Evolutionary conservation across 805 yeast genomes (phyloP).

Genomic region (Pichia kluyveri): DNA sequence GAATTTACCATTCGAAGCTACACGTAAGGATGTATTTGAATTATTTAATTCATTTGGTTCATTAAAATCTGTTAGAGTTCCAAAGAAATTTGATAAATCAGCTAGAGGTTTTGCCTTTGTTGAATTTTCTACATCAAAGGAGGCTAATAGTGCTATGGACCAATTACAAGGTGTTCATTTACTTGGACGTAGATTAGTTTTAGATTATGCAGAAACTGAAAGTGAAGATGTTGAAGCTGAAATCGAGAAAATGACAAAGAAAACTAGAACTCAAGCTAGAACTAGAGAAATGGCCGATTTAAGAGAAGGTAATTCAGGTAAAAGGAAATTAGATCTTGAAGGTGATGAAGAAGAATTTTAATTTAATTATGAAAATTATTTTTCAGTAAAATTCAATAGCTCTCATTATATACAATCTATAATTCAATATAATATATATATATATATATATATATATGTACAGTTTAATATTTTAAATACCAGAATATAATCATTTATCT

Average conservation of each 20-base stretch:
- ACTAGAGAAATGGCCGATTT: slow-evolving; percentile 64
- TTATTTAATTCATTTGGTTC: slow-evolving; percentile 92
- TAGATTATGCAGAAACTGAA: slow-evolving; percentile 85
- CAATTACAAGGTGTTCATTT: slow-evolving; percentile 94
- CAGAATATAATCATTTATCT: slow-evolving; percentile 12
- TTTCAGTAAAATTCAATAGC: no score
- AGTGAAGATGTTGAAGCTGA: slow-evolving; percentile 82
- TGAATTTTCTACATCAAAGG: slow-evolving; percentile 77
- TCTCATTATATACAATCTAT: no score
- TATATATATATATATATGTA: no score
- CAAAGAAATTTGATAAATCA: slow-evolving; percentile 88
- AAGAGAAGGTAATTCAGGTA: slow-evolving; percentile 55
- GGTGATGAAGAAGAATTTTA: slow-evolving; percentile 32
- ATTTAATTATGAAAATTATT: no score
- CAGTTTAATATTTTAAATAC: background rate
- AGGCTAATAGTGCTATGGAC: slow-evolving; percentile 90
- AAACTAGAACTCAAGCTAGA: slow-evolving; percentile 75
- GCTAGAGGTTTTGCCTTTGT: slow-evolving; percentile 98
- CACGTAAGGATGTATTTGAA: slow-evolving; percentile 87
- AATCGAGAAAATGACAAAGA: slow-evolving; percentile 81
- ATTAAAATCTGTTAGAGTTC: slow-evolving; percentile 88
- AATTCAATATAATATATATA: no score
- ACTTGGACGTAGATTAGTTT: slow-evolving; percentile 86
- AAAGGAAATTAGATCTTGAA: slow-evolving; percentile 60
- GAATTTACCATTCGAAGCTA: slow-evolving; percentile 94